Base-by-base conservation (phyloP, 768 basidiomycete genomes). In the Boletus insuetus region DNA sequence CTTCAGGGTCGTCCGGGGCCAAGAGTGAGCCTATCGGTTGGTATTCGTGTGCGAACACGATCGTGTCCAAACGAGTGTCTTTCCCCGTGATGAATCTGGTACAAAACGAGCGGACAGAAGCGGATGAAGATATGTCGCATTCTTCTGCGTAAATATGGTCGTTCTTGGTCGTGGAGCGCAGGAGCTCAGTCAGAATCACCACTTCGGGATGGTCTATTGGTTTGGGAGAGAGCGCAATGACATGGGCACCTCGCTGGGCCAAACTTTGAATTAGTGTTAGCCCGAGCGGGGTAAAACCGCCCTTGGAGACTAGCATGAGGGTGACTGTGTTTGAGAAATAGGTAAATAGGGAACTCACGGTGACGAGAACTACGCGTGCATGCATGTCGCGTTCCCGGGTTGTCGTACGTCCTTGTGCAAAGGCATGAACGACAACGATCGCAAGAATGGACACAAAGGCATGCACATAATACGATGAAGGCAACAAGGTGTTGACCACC, bases 31-130 rank as follows among this genome's bases (percentile, higher is more conserved):
- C 88, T 29, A 89, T 77, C 29, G 83, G 80, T 19, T 75, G 75
- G 62, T 91, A 89, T 61, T 89, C 93, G 64, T 94, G 92, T 11
- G 82, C 80, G 56, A 90, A 87, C 13, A 95, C 69, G 51, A 95
- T 71, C 2, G 84, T 89, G 52, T 94, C 92, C n/a, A 95, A 63
- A 22, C 89, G 74, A 29, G 83, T 81, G 43, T 86, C 83, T 43
- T 83, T 77, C 0, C 78, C 82, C 3, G 82, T 82, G 55, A 86
- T 67, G 69, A 94, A 92, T 10, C 77, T 73, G 0, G 78, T 80
- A 62, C 84, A 87, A 66, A 95, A 94, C 10, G 75, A 73, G 32
- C 83, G 80, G 14, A 95, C 81, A 19, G 86, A 85, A 0, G 78
- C 70, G 0, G 89, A 82, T 0, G 86, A 86, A 0, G 78, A 54